Percentiles rank a stretch among this genome's conserved stretches.
These are phyloP conservation scores for Limnomonas spitsbergensis DNA, from an alignment of 139 green algal species.

Conservation along the genomic window DNA sequence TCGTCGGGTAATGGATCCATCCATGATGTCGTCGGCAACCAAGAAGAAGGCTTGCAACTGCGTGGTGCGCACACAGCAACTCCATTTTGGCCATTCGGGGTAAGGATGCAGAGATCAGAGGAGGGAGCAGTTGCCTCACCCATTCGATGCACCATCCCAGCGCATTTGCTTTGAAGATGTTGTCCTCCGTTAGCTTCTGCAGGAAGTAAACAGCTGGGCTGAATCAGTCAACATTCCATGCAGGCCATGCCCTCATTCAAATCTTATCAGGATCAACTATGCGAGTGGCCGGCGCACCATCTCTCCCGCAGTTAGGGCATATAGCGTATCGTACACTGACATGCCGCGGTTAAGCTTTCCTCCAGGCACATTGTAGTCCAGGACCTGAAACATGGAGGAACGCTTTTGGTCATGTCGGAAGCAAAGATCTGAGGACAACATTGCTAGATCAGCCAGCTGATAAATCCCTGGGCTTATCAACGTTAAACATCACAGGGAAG, in stretches of 20 bases:
- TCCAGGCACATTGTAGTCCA: constrained; percentile 91
- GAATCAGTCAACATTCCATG: no score
- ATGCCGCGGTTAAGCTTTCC: constrained; percentile 98
- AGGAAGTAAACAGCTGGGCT: no score
- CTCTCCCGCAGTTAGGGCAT: constrained; percentile 59
- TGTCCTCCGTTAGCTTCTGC: constrained; percentile 53
- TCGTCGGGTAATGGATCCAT: constrained; percentile 89
- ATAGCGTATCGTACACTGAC: constrained; percentile 85
- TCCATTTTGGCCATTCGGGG: not conserved
- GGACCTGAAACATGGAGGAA: constrained; percentile 51
- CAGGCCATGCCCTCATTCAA: no score
- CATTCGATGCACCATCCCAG: constrained; percentile 98
- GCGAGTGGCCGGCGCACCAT: no score
- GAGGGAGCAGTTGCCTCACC: constrained; percentile 47
- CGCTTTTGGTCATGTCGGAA: not conserved
- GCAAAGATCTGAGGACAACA: not conserved
- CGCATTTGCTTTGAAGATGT: constrained; percentile 73
- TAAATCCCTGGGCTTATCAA: not conserved
- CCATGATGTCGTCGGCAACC: constrained; percentile 99
- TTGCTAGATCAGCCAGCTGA: no score
- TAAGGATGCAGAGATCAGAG: no score
- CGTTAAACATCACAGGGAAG: not conserved
- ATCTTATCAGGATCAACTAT: no score
- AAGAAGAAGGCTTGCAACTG: constrained; percentile 97
- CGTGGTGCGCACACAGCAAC: constrained; percentile 8